These are phyloP conservation scores for Alopecurus myosuroides DNA, from an alignment of 176 grass and related monocot genomes.

Conservation along the genomic window DNA sequence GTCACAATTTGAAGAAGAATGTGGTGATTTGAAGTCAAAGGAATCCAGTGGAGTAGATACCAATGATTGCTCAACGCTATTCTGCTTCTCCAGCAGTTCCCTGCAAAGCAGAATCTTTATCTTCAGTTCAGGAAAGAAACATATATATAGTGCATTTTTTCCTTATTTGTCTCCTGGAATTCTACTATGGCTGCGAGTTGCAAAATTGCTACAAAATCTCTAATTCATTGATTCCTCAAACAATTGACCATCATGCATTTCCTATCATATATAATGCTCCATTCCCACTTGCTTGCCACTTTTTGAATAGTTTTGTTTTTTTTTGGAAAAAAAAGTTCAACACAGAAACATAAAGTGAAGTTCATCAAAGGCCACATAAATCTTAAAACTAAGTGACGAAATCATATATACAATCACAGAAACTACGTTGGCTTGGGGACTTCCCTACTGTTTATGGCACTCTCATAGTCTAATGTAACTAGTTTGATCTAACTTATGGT, in stretches of 20 bases:
- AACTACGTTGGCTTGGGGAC: not conserved
- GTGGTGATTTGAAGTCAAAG: slow-evolving; percentile 44
- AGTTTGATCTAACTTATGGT: not conserved
- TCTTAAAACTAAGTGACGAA: not conserved
- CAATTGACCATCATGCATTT: not conserved
- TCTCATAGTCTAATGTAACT: not conserved
- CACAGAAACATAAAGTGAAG: not conserved
- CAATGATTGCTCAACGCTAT: slow-evolving; percentile 14
- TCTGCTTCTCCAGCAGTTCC: slow-evolving; percentile 44
- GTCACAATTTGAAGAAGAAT: slow-evolving; percentile 37
- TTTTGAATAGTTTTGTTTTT: not conserved
- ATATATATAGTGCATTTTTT: not conserved
- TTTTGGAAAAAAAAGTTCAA: no score
- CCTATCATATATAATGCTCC: not conserved
- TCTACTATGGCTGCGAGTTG: not conserved
- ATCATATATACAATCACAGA: not conserved
- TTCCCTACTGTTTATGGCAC: not conserved
- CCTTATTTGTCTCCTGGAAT: not conserved
- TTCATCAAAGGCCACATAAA: not conserved
- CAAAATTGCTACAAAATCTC: not conserved
- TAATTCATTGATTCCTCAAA: not conserved
- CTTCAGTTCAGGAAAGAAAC: not conserved
- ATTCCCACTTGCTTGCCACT: not conserved
- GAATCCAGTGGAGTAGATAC: slow-evolving; percentile 43
- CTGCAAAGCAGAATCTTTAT: slow-evolving; percentile 29